These are phyloP conservation scores for Thalassiosira mediterranea DNA, from an alignment of 352 stramenopile genomes.

Conservation along the genomic window DNA sequence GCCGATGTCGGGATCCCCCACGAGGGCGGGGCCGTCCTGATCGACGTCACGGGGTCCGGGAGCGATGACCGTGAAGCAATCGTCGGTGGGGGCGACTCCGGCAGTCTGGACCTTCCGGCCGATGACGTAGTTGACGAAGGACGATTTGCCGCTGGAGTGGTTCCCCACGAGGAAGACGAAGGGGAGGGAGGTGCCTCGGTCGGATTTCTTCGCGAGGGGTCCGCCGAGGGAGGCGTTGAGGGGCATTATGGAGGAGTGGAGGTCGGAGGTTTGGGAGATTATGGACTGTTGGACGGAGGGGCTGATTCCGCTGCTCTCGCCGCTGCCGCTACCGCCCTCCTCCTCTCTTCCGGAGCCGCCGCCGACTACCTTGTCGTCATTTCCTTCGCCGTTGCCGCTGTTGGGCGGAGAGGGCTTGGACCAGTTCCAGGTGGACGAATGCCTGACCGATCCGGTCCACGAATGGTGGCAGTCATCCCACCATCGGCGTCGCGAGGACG, in stretches of 20 bases:
- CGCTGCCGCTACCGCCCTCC: not conserved
- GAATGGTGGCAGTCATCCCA: not conserved
- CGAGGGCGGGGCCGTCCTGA: slow-evolving; percentile 92
- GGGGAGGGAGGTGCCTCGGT: slow-evolving; percentile 87
- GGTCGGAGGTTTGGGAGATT: slow-evolving; percentile 39
- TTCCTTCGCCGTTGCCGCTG: slow-evolving; percentile 6
- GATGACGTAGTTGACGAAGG: slow-evolving; percentile 99
- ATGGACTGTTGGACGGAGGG: slow-evolving; percentile 41
- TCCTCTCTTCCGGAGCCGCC: too few relatives aligned
- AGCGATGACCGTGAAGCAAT: slow-evolving; percentile 99
- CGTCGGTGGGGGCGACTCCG: slow-evolving; percentile 99
- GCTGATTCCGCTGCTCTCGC: slow-evolving; percentile 1
- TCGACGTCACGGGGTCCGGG: slow-evolving; percentile 95
- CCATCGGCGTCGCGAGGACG: not conserved
- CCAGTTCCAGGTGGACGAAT: slow-evolving; percentile 54
- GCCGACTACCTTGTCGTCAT: too few relatives aligned
- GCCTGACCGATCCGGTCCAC: slow-evolving; percentile 26
- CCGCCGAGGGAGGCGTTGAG: slow-evolving; percentile 61
- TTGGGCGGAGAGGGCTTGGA: slow-evolving; percentile 20
- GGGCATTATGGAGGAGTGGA: slow-evolving; percentile 71
- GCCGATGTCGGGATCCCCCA: slow-evolving; percentile 97
- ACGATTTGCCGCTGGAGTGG: slow-evolving; percentile 98
- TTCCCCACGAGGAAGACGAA: slow-evolving; percentile 99
- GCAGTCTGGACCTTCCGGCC: slow-evolving; percentile 95
- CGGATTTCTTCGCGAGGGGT: slow-evolving; percentile 63